These are phyloP conservation scores for Mucor plumbeus DNA, from an alignment of 371 early-diverging fungal species.

Conservation along the genomic window DNA sequence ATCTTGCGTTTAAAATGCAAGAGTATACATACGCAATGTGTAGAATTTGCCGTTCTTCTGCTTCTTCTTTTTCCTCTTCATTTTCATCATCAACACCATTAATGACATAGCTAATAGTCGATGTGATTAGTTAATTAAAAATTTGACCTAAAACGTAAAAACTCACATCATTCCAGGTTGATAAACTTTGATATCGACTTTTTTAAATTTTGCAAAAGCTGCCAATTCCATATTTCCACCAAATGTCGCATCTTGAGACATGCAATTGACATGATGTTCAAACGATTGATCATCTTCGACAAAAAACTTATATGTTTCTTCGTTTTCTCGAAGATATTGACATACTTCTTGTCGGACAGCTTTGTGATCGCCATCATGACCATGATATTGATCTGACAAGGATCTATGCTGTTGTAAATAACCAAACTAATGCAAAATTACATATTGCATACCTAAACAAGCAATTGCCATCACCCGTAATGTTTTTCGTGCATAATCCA, in stretches of 20 bases:
- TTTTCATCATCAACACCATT: conserved; percentile 45
- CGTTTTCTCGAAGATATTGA: conserved; percentile 65
- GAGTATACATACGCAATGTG: conserved; percentile 71
- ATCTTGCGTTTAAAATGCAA: not conserved
- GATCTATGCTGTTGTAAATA: conserved; percentile 43
- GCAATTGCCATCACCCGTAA: conserved; percentile 88
- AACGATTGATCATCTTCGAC: conserved; percentile 72
- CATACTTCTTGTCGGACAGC: conserved; percentile 66
- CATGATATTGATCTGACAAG: conserved; percentile 76
- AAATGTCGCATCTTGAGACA: conserved; percentile 77
- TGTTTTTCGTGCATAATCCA: conserved; percentile 70
- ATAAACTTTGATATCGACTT: conserved; percentile 79
- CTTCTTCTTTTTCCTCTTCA: conserved; percentile 39
- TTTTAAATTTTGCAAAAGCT: conserved; percentile 73
- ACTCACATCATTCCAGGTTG: conserved; percentile 72
- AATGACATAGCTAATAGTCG: conserved; percentile 64
- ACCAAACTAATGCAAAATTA: too few relatives aligned
- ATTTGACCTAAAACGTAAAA: not conserved
- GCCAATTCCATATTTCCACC: conserved; percentile 89
- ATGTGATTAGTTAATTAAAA: not conserved
- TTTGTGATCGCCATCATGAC: conserved; percentile 62
- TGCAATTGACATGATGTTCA: conserved; percentile 67
- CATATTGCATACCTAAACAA: conserved; percentile 63
- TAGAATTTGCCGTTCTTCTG: conserved; percentile 42
- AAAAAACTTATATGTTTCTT: conserved; percentile 74